A percentile compares a stretch with the other conserved stretches of the same genome.
Conservation (phyloP, 202 grass and related monocot species). For the Saccharum hybrid region DNA sequence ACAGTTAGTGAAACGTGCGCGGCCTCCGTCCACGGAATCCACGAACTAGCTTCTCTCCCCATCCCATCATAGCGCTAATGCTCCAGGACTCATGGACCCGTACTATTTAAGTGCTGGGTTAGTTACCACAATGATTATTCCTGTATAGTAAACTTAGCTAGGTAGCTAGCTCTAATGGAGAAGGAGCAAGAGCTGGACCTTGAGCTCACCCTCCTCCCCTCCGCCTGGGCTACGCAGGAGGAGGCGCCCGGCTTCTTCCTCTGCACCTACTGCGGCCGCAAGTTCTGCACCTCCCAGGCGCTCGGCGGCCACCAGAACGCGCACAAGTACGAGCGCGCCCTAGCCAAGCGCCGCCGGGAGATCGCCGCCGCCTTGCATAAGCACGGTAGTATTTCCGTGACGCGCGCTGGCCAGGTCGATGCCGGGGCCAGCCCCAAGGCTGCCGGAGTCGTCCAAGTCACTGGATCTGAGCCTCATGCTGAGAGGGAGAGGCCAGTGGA, state of each 20-base stretch:
- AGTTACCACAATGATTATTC: not conserved
- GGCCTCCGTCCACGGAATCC: slow-evolving; percentile 17
- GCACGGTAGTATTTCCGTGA: not conserved
- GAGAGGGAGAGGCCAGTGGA: slow-evolving; percentile 6
- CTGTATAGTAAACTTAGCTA: not conserved
- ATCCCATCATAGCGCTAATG: too few species aligned
- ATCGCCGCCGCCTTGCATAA: slow-evolving; percentile 46
- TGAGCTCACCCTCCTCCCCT: slow-evolving; percentile 32
- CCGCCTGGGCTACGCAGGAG: not conserved
- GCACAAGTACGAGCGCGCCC: slow-evolving; percentile 60
- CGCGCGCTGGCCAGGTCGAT: not conserved
- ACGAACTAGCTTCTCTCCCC: too few species aligned
- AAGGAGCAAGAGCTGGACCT: slow-evolving; percentile 42
- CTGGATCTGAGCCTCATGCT: not conserved
- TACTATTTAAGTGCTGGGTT: slow-evolving; percentile 24
- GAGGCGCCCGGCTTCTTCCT: slow-evolving; percentile 49
- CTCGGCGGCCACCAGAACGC: slow-evolving; percentile 71
- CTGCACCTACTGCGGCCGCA: slow-evolving; percentile 69
- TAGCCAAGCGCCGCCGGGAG: slow-evolving; percentile 60
- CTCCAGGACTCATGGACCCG: too few species aligned
- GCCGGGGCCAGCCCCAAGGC: too few species aligned
- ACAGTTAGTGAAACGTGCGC: slow-evolving; percentile 25
- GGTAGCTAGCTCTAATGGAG: slow-evolving; percentile 24
- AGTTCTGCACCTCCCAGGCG: slow-evolving; percentile 72
- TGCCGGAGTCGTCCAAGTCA: not conserved